Percentiles rank a stretch among this genome's conserved stretches.
These are phyloP conservation scores for Naegleria gruberi DNA, from an alignment of 208 protist genomes.

Conservation along the genomic window DNA sequence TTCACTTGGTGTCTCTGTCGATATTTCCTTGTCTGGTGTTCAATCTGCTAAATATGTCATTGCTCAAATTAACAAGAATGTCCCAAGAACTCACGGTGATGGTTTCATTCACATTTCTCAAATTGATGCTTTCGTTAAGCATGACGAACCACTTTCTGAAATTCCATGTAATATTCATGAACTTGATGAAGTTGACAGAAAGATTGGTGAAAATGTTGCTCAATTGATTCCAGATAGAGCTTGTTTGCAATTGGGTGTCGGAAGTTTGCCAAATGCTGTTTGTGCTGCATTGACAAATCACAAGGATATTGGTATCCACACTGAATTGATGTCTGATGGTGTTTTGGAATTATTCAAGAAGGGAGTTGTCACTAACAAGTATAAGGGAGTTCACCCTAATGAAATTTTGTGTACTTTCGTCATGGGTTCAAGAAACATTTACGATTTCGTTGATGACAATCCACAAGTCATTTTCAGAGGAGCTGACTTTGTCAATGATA, in stretches of 20 bases:
- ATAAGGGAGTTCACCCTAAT: constrained; percentile 33
- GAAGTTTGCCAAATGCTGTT: constrained; percentile 47
- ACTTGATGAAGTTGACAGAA: not conserved
- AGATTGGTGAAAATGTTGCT: constrained; percentile 45
- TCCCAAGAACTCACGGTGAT: constrained; percentile 44
- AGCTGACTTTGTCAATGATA: not conserved
- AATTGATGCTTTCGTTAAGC: constrained; percentile 35
- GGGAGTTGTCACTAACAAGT: constrained; percentile 38
- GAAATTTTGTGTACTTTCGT: constrained; percentile 37
- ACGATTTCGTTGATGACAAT: constrained; percentile 52
- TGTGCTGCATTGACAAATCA: constrained; percentile 32
- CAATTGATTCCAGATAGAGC: constrained; percentile 42
- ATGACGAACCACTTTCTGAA: not conserved
- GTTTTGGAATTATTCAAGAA: constrained; percentile 35
- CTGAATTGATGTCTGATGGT: constrained; percentile 51
- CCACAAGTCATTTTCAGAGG: constrained; percentile 35
- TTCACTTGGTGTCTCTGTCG: constrained; percentile 44
- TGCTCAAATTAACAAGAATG: constrained; percentile 45
- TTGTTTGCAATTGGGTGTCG: constrained; percentile 51
- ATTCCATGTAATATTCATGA: constrained; percentile 15
- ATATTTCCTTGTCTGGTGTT: constrained; percentile 36
- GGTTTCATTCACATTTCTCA: constrained; percentile 41
- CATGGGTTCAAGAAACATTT: constrained; percentile 41
- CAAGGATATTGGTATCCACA: constrained; percentile 50
- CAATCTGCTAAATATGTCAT: constrained; percentile 43